Evolutionary conservation across 345 rosid species (phyloP).

Genomic region (Stellera chamaejasme): DNA sequence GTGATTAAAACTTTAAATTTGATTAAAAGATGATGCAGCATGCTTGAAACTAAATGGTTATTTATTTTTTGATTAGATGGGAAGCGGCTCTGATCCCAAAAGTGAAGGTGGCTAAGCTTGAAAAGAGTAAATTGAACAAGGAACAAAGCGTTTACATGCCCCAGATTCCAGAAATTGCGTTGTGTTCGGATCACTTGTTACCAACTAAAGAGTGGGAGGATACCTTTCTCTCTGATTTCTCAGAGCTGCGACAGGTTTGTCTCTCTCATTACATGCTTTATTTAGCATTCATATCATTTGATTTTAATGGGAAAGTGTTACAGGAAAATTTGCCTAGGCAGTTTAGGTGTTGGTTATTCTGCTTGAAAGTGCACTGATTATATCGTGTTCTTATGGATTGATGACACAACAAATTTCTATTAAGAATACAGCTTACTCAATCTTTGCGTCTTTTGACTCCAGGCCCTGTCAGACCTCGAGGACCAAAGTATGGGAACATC

Average conservation of each 20-base stretch:
- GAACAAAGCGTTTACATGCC: conserved; percentile 92
- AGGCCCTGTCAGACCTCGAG: conserved; percentile 35
- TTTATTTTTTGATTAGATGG: conserved; percentile 50
- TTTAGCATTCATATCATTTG: conserved; percentile 1
- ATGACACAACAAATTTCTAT: too few relatives aligned
- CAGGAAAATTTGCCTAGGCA: too few relatives aligned
- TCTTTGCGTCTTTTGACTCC: conserved; percentile 13
- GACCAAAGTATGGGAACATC: conserved; percentile 14
- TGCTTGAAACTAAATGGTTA: conserved; percentile 8
- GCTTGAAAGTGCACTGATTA: too few relatives aligned
- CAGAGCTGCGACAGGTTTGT: conserved; percentile 55
- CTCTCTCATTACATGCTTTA: not conserved
- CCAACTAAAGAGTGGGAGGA: conserved; percentile 84
- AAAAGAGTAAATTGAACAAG: conserved; percentile 25
- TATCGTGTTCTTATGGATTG: too few relatives aligned
- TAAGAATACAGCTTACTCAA: conserved; percentile 4
- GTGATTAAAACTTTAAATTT: not conserved
- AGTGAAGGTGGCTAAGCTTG: conserved; percentile 61
- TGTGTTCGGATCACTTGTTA: conserved; percentile 52
- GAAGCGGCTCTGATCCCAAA: conserved; percentile 81
- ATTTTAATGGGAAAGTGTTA: too few relatives aligned
- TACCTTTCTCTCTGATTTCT: conserved; percentile 71
- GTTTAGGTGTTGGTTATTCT: too few relatives aligned
- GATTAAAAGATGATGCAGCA: not conserved
- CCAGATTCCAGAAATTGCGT: conserved; percentile 68